Evolutionary conservation across 2,329 filamentous ascomycete genomes (phyloP).

Genomic region (Fusarium sp.): DNA sequence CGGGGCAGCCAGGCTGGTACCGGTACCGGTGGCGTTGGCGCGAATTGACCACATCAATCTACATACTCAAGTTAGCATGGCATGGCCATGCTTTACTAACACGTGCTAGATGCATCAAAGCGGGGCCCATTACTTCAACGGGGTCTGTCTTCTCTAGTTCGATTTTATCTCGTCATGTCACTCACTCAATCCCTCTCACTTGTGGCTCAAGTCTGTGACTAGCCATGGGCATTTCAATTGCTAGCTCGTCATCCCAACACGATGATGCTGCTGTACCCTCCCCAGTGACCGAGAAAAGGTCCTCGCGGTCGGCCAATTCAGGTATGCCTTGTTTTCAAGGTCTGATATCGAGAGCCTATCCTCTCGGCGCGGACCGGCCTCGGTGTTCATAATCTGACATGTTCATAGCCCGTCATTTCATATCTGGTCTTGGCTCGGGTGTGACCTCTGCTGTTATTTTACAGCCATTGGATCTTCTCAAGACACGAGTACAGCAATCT

Average conservation of each 20-base stretch:
- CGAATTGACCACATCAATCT: conserved; percentile 8
- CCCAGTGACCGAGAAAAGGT: conserved; percentile 33
- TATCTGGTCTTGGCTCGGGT: conserved; percentile 88
- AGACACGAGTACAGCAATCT: conserved; percentile 94
- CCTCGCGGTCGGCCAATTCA: conserved; percentile 43
- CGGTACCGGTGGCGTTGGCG: conserved; percentile 2
- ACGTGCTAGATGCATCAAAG: conserved; percentile 42
- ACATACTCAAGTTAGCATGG: not conserved
- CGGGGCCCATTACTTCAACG: conserved; percentile 31
- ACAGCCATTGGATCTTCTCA: conserved; percentile 94
- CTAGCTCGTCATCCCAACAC: conserved; percentile 36
- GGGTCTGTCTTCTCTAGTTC: conserved; percentile 29
- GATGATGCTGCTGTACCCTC: conserved; percentile 32
- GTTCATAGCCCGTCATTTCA: conserved; percentile 80
- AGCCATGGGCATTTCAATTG: conserved; percentile 44
- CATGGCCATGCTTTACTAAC: conserved; percentile 27
- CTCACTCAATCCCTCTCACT: conserved; percentile 30
- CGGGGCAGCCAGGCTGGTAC: conserved; percentile 37
- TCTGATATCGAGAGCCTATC: not conserved
- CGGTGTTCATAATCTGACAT: conserved; percentile 30
- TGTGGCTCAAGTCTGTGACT: conserved; percentile 37
- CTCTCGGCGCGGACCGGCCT: conserved; percentile 5
- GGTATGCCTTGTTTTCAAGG: conserved; percentile 35
- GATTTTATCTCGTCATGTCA: conserved; percentile 42
- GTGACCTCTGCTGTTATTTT: conserved; percentile 88